These are phyloP conservation scores for Zizania palustris DNA, from an alignment of 202 grass and related monocot species.

Conservation along the genomic window DNA sequence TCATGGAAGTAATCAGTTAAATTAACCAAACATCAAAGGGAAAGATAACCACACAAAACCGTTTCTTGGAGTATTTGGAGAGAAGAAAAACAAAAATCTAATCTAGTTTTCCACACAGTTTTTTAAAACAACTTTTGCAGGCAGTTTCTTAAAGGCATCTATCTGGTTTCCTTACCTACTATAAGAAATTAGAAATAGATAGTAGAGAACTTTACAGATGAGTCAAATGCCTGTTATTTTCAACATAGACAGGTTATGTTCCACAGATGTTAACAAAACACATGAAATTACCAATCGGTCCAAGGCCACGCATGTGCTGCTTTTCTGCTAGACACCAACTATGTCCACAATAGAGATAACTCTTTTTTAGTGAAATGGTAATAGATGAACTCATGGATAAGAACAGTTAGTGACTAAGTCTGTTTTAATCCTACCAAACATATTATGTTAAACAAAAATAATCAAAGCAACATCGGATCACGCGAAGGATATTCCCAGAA, in stretches of 20 bases:
- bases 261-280: slow-evolving; percentile 17
- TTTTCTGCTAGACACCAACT: slow-evolving; percentile 31
- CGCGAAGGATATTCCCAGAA: slow-evolving; percentile 25
- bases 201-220: slow-evolving; percentile 24
- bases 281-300: slow-evolving; percentile 28
- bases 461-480: slow-evolving; percentile 46
- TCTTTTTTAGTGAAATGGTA: too few relatives aligned
- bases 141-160: slow-evolving; percentile 3
- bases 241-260: slow-evolving; percentile 32
- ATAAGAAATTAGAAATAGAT: slow-evolving; percentile 30
- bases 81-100: slow-evolving; percentile 1
- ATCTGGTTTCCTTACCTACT: slow-evolving; percentile 28
- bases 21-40: slow-evolving; percentile 7
- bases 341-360: slow-evolving; percentile 23
- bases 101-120: too few relatives aligned
- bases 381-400: slow-evolving; percentile 19
- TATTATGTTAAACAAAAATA: slow-evolving; percentile 42
- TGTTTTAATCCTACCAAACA: slow-evolving; percentile 46
- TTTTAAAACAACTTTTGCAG: too few relatives aligned
- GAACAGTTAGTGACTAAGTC: slow-evolving; percentile 35
- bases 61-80: slow-evolving; percentile 25
- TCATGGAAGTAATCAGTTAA: slow-evolving; percentile 23
- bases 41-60: slow-evolving; percentile 31
- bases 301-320: slow-evolving; percentile 13
- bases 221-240: slow-evolving; percentile 28